Percentiles rank a stretch among this genome's conserved stretches.
phyloP scores from a whole-genome alignment of 2,329 filamentous ascomycete species.

The Sporothrix luriei region DNA sequence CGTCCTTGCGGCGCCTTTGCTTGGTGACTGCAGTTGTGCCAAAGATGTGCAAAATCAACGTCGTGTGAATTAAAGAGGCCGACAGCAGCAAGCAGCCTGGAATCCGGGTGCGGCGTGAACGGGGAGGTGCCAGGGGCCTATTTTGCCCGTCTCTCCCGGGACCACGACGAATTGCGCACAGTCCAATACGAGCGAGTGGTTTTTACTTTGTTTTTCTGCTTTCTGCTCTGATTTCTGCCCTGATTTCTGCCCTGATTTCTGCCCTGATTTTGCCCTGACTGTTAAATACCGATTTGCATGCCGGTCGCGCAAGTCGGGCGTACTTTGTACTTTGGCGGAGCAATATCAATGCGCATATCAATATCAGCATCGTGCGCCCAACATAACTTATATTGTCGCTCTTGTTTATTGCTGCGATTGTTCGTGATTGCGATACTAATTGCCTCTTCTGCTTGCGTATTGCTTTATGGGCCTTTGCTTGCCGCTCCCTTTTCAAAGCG shows the following conservation, averaged over 20 bases:
- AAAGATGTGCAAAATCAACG: slow-evolving; percentile 92
- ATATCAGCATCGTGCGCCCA: not conserved
- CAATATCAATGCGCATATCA: not conserved
- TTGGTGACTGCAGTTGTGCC: slow-evolving; percentile 90
- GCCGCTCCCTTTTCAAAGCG: not conserved
- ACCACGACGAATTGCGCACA: slow-evolving; percentile 42
- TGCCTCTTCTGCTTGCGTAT: not conserved
- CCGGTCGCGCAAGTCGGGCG: not conserved
- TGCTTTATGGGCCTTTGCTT: not conserved
- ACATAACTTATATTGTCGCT: too few species aligned
- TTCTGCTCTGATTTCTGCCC: not conserved
- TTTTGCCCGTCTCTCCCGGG: slow-evolving; percentile 7
- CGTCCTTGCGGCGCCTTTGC: slow-evolving; percentile 28
- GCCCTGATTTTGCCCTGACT: not conserved
- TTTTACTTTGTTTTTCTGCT: not conserved
- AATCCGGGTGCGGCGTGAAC: slow-evolving; percentile 42
- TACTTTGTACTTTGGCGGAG: not conserved
- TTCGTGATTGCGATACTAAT: not conserved
- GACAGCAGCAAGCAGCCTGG: slow-evolving; percentile 44
- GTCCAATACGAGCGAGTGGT: not conserved
- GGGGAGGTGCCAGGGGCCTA: slow-evolving; percentile 7
- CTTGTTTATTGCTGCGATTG: too few species aligned
- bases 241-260: not conserved
- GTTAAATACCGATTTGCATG: not conserved
- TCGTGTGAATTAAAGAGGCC: slow-evolving; percentile 27